A percentile compares a stretch with the other conserved stretches of the same genome.
Conservation (phyloP, 345 rosid species). For the Barbarea vulgaris region DNA sequence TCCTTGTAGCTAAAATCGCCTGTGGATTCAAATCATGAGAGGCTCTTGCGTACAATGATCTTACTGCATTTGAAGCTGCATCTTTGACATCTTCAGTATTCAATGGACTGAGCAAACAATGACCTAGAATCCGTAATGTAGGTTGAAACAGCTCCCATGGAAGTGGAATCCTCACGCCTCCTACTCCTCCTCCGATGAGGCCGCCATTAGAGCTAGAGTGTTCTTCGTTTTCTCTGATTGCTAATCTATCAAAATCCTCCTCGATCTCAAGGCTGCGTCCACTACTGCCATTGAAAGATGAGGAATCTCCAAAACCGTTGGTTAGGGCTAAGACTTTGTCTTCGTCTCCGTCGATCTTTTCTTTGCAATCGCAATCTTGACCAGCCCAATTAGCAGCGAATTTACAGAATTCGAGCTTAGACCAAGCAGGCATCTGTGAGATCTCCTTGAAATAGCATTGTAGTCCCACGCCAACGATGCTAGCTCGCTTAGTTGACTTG, state of each 20-base stretch:
- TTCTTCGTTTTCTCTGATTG: slow-evolving; percentile 41
- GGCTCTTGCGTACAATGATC: slow-evolving; percentile 82
- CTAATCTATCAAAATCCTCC: slow-evolving; percentile 48
- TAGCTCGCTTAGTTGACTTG: slow-evolving; percentile 78
- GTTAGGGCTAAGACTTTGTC: slow-evolving; percentile 32
- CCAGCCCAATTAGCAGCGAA: slow-evolving; percentile 82
- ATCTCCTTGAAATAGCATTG: slow-evolving; percentile 83
- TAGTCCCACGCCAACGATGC: slow-evolving; percentile 65
- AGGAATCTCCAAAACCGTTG: slow-evolving; percentile 28
- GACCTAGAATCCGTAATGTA: slow-evolving; percentile 71
- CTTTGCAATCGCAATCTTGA: slow-evolving; percentile 70
- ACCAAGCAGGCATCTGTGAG: slow-evolving; percentile 87
- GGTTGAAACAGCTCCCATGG: slow-evolving; percentile 98
- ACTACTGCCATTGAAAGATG: slow-evolving; percentile 32
- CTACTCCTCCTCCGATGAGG: slow-evolving; percentile 21
- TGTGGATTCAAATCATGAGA: slow-evolving; percentile 95
- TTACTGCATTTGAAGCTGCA: slow-evolving; percentile 71
- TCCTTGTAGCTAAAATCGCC: slow-evolving; percentile 79
- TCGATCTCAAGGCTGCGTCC: slow-evolving; percentile 43
- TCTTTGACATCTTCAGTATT: slow-evolving; percentile 77
- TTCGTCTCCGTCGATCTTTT: slow-evolving; percentile 48
- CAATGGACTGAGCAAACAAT: slow-evolving; percentile 82
- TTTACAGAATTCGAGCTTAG: slow-evolving; percentile 78
- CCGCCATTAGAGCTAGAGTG: slow-evolving; percentile 28
- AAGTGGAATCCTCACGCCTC: slow-evolving; percentile 76